Percentiles rank a stretch among this genome's conserved stretches.
These are phyloP conservation scores for Tetracladium maxilliforme DNA, from an alignment of 2,329 filamentous ascomycete species.

Conservation along the genomic window DNA sequence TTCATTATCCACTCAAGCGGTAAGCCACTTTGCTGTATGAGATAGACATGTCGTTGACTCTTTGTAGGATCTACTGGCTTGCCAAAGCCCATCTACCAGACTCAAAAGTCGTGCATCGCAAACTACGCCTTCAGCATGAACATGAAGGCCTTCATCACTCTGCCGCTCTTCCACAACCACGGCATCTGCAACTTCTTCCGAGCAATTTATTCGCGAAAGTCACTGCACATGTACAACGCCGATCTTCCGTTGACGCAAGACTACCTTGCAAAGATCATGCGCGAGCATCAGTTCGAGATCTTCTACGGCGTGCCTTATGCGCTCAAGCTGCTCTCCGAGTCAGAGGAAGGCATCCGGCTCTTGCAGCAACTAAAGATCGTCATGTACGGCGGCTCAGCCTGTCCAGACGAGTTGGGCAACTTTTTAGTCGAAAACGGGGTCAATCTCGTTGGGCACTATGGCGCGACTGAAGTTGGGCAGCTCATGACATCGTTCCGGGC, in stretches of 20 bases:
- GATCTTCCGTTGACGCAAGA: conserved; percentile 35
- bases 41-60: conserved; percentile 10
- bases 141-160: conserved; percentile 34
- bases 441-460: conserved; percentile 39
- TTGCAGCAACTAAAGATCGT: conserved; percentile 33
- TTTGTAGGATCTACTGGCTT: conserved; percentile 37
- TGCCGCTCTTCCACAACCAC: conserved; percentile 45
- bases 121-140: conserved; percentile 24
- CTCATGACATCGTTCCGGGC: conserved; percentile 44
- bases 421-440: conserved; percentile 34
- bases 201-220: conserved; percentile 31
- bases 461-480: conserved; percentile 46
- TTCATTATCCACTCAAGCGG: conserved; percentile 14
- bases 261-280: conserved; percentile 28
- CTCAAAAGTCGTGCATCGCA: conserved; percentile 31
- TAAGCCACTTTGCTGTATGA: conserved; percentile 4
- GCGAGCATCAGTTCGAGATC: conserved; percentile 28
- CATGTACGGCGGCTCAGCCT: conserved; percentile 40
- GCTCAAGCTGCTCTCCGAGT: conserved; percentile 46
- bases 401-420: conserved; percentile 43
- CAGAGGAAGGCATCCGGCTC: conserved; percentile 31
- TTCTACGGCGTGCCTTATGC: conserved; percentile 50
- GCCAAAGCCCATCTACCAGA: conserved; percentile 47
- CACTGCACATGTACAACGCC: conserved; percentile 37
- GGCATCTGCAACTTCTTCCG: conserved; percentile 39